phyloP scores from a whole-genome alignment of 2,329 filamentous ascomycete genomes.

The Gremmenia infestans region DNA sequence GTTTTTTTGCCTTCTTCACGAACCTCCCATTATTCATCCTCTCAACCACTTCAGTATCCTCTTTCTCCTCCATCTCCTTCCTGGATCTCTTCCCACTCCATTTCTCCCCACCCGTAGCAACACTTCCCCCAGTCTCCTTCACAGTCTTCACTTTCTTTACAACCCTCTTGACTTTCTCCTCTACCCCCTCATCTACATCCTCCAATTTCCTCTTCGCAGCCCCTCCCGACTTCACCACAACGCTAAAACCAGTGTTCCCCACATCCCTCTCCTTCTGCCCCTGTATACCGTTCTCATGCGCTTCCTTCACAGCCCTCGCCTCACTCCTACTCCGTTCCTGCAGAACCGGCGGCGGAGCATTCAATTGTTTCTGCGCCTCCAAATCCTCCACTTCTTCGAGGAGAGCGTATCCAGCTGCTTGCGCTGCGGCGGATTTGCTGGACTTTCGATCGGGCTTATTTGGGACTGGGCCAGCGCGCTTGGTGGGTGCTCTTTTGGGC shows the following conservation, averaged over 20 bases:
- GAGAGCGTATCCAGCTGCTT: not conserved
- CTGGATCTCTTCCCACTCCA: no score
- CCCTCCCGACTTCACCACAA: no score
- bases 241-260: no score
- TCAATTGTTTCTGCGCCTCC: not conserved
- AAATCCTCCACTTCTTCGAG: not conserved
- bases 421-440: not conserved
- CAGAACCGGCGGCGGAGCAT: constrained; percentile 1
- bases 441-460: constrained; percentile 5
- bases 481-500: no score
- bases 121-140: no score
- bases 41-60: not conserved
- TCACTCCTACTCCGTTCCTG: not conserved
- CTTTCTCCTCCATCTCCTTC: not conserved
- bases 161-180: no score
- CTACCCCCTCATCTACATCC: no score
- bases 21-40: not conserved
- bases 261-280: no score
- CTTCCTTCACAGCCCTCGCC: not conserved
- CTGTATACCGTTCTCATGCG: not conserved
- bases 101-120: no score
- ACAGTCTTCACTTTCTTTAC: no score
- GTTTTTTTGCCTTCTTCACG: not conserved
- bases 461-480: not conserved
- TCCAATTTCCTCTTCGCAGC: no score